phyloP scores from a whole-genome alignment of 2,329 filamentous ascomycete genomes.

The Gremmenia infestans region DNA sequence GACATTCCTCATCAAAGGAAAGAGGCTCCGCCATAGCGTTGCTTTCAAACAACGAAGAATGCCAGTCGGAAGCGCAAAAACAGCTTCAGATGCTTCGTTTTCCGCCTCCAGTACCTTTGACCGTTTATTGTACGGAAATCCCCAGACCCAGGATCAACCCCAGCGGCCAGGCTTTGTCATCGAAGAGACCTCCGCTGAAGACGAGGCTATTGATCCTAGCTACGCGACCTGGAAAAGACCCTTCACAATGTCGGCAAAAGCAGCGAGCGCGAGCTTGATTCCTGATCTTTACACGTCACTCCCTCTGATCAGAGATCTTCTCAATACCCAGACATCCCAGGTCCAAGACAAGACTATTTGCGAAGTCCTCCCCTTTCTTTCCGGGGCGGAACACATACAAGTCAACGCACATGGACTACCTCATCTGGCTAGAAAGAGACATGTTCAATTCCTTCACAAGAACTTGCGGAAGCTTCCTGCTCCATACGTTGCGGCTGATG shows the following conservation, averaged over 20 bases:
- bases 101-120: constrained; percentile 12
- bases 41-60: constrained; percentile 27
- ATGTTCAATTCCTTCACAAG: constrained; percentile 58
- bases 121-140: constrained; percentile 7
- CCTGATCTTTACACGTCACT: constrained; percentile 53
- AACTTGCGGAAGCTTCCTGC: constrained; percentile 59
- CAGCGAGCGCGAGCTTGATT: constrained; percentile 31
- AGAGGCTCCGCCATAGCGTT: constrained; percentile 25
- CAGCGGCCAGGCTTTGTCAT: constrained; percentile 16
- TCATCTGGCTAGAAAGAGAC: constrained; percentile 59
- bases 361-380: constrained; percentile 64
- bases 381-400: constrained; percentile 41
- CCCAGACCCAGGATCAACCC: not conserved
- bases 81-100: constrained; percentile 5
- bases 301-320: constrained; percentile 59
- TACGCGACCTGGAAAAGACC: not conserved
- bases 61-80: not conserved
- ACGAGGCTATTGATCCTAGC: constrained; percentile 10
- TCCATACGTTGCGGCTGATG: constrained; percentile 70
- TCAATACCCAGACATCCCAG: constrained; percentile 63
- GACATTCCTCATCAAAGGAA: constrained; percentile 30
- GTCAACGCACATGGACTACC: constrained; percentile 72
- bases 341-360: constrained; percentile 65
- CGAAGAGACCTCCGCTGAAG: constrained; percentile 12
- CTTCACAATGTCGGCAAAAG: constrained; percentile 16